Evolutionary conservation across 306 rosid species (phyloP).

Genomic region (Acmispon strigosus): DNA sequence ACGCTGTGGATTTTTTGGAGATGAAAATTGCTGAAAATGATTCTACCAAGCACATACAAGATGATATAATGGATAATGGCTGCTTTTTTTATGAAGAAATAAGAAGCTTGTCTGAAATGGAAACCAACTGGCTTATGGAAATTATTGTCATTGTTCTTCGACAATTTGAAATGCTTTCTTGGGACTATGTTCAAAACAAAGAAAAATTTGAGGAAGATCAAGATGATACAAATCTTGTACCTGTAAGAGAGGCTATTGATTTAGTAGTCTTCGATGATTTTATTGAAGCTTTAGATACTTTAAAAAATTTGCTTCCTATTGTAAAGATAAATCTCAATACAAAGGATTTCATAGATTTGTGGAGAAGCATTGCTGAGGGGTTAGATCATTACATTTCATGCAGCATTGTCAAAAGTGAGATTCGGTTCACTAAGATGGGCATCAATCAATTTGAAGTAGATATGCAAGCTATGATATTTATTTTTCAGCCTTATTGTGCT

Average conservation of each 20-base stretch:
- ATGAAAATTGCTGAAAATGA: slow-evolving; percentile 55
- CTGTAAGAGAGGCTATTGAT: slow-evolving; percentile 24
- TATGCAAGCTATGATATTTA: slow-evolving; percentile 48
- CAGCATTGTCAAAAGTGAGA: slow-evolving; percentile 30
- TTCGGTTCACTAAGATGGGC: slow-evolving; percentile 27
- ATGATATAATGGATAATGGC: slow-evolving; percentile 8
- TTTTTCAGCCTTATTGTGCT: slow-evolving; percentile 61
- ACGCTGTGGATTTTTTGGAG: slow-evolving; percentile 59
- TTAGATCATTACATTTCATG: slow-evolving; percentile 58
- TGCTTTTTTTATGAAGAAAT: slow-evolving; percentile 60
- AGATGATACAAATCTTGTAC: slow-evolving; percentile 16
- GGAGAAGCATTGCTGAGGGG: slow-evolving; percentile 76
- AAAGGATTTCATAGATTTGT: slow-evolving; percentile 59
- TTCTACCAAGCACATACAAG: slow-evolving; percentile 27
- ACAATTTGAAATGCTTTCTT: slow-evolving; percentile 52
- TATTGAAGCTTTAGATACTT: slow-evolving; percentile 45
- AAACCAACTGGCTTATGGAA: slow-evolving; percentile 70
- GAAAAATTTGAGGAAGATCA: slow-evolving; percentile 28
- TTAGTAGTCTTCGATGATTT: slow-evolving; percentile 39
- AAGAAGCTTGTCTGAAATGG: slow-evolving; percentile 54
- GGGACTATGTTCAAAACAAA: slow-evolving; percentile 45
- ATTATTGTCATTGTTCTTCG: slow-evolving; percentile 54
- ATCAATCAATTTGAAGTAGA: slow-evolving; percentile 49
- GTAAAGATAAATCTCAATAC: slow-evolving; percentile 40
- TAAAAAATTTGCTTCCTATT: slow-evolving; percentile 40